Percentiles rank a stretch among this genome's conserved stretches.
Conservation (phyloP, 345 rosid genomes). For the Citrus sinensis region DNA sequence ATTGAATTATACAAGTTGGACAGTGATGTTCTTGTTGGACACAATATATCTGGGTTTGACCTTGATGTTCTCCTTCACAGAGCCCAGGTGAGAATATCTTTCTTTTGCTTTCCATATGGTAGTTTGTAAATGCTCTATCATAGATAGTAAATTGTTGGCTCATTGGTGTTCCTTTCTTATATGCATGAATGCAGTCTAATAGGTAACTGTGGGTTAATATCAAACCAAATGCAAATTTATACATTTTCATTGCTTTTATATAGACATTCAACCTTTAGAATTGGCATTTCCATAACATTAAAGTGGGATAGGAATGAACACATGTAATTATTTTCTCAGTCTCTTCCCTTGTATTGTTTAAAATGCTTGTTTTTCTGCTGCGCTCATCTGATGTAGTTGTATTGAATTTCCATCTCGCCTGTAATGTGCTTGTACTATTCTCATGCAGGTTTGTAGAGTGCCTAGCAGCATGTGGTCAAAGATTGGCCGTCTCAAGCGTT, state of each 20-base stretch:
- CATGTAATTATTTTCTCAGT: not conserved
- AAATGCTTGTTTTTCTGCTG: not conserved
- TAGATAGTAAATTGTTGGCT: not conserved
- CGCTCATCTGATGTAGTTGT: conserved; percentile 5
- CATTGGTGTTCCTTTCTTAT: conserved; percentile 13
- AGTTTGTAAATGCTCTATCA: too few relatives aligned
- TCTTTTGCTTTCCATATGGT: conserved; percentile 9
- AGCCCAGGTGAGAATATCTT: conserved; percentile 59
- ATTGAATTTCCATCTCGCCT: not conserved
- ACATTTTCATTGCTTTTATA: conserved; percentile 1
- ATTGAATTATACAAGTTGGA: conserved; percentile 81
- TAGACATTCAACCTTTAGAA: not conserved
- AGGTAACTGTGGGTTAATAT: not conserved
- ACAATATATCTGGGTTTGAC: conserved; percentile 97
- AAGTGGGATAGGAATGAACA: not conserved
- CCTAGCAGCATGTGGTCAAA: conserved; percentile 95
- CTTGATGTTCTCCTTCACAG: conserved; percentile 93
- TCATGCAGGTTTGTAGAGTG: conserved; percentile 78
- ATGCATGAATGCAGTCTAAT: not conserved
- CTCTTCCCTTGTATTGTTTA: not conserved
- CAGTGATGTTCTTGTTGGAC: conserved; percentile 94
- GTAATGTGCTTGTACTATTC: not conserved
- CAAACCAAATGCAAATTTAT: not conserved
- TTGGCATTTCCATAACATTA: not conserved
- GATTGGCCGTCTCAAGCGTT: conserved; percentile 94